phyloP scores from a whole-genome alignment of 2,329 filamentous ascomycete genomes.

The Leptographium procerum region DNA sequence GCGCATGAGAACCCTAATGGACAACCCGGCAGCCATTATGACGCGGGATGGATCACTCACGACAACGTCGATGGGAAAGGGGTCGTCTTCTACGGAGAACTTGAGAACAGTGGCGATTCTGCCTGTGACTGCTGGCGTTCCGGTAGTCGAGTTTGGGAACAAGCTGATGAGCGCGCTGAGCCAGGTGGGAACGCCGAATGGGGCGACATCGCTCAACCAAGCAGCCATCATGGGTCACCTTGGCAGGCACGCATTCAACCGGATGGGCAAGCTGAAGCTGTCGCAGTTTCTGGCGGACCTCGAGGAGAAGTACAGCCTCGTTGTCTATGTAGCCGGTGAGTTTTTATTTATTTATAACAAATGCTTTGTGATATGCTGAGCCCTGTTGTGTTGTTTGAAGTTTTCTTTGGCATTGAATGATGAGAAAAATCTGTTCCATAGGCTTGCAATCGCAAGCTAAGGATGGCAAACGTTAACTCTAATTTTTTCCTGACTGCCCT shows the following conservation, averaged over 20 bases:
- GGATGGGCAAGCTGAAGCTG: slow-evolving; percentile 91
- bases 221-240: slow-evolving; percentile 89
- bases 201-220: slow-evolving; percentile 86
- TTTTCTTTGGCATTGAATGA: slow-evolving; percentile 27
- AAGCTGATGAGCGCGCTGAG: slow-evolving; percentile 76
- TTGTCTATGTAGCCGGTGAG: slow-evolving; percentile 80
- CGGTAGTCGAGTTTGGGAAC: slow-evolving; percentile 89
- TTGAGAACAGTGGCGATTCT: slow-evolving; percentile 85
- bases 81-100: slow-evolving; percentile 78
- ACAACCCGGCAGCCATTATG: slow-evolving; percentile 61
- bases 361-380: neutral
- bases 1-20: slow-evolving; percentile 79
- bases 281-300: slow-evolving; percentile 93
- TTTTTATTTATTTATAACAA: neutral
- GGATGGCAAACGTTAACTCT: slow-evolving; percentile 51
- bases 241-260: slow-evolving; percentile 90
- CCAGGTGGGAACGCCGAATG: slow-evolving; percentile 81
- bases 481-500: slow-evolving; percentile 54
- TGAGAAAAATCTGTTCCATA: slow-evolving; percentile 40
- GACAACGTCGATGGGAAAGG: slow-evolving; percentile 49
- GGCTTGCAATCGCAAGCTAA: slow-evolving; percentile 32
- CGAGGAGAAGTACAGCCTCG: slow-evolving; percentile 92
- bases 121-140: slow-evolving; percentile 81
- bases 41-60: slow-evolving; percentile 49
- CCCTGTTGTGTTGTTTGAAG: neutral